Evolutionary conservation across 108 stramenopile genomes (phyloP), one percentile per base, ranked within the genome.

Genomic region (Seminavis robusta): DNA sequence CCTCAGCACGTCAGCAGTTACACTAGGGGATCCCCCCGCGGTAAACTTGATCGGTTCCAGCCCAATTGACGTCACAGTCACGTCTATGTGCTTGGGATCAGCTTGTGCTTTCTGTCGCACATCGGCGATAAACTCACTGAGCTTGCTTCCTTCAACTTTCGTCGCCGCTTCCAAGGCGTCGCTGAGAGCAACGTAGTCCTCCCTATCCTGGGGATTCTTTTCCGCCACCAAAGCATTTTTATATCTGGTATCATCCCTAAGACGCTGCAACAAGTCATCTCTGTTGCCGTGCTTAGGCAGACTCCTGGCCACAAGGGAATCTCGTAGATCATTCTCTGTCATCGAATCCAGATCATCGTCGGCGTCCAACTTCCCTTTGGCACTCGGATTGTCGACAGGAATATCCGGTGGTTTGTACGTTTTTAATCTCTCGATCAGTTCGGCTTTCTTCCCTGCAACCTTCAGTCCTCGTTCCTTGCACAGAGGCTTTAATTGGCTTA

Each of bases 1-100:
- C 24, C 68, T 56, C 17, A 98, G 59, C 3, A 96, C 95, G 48
- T 86, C 89, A 10, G 95, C 86, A 11, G 90, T 90, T 16, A 92
- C 95, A 48, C 88, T 84, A 6, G 98, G 95, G 27, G 89, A 72
- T 17, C 96, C 96, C 29, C 86, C 69, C 2, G 59, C 58, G 11
- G 98, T 97, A 33, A 83, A 89, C 55, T 92, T 91, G 0, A 61
- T 49, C 27, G 95, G 94, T 36, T 58, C 57, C 88, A 98, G 84
- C 0, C 86, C 88, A 15, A 97, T 40, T 40, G 88, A 81, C 10
- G 59, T 74, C 23, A 97, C 81, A 21, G 68, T 87, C 16, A 97
- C 70, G 53, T 97, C 94, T 1, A 94, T 56, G 33, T 58, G 76
- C 74, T 97, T 97, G 0, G 82, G 64, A 33, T 72, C 67, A 47